Evolutionary conservation across 2,329 filamentous ascomycete genomes (phyloP), one percentile per base, ranked within the genome.

Genomic region (Chrysoporthe austroafricana): DNA sequence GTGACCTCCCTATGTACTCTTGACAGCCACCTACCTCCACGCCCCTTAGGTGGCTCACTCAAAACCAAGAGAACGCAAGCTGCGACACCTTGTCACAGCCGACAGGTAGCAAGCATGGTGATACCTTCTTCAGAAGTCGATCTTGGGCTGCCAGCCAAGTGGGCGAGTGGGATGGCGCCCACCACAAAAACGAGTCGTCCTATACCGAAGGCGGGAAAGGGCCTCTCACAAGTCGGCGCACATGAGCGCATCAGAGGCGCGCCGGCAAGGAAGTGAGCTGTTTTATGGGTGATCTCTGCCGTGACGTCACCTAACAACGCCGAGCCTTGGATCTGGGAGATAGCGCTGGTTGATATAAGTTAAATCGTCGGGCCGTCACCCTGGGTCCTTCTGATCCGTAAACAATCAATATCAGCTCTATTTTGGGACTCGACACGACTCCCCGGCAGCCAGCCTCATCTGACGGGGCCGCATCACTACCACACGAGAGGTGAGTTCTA

Each of bases 211-310:
- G 14, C 13, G 50, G 42, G 42, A 46, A 61, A 46, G 14, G 13
- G 16, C n/a, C 5, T 18, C 48, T 21, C 26, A 6, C 34, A 18
- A 39, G 9, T 14, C 11, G 14, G 59, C 26, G 43, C 59, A 42
- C 59, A 61, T 61, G 59, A 48, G 14, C 43, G 43, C 59, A 61
- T 61, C 46, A 63, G 42, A 60, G 57, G 65, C 57, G 52, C 26
- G 52, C 60, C n/a, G 52, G 43, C 57, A 58, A 62, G 65, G 50
- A 54, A 36, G 21, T n/a, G 52, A 59, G n/a, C 43, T 46, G 34
- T 44, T 39, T n/a, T n/a, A 34, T 62, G 21, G 60, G 36, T 54
- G 65, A 43, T 34, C 65, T 66, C 9, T 34, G 60, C 52, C 43
- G 52, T 67, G 65, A 61, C 59, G 59, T 61, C 59, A 61, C 13